These are phyloP conservation scores for Isoetes engelmannii DNA, from an alignment of 83 land plant genomes.

Conservation along the genomic window DNA sequence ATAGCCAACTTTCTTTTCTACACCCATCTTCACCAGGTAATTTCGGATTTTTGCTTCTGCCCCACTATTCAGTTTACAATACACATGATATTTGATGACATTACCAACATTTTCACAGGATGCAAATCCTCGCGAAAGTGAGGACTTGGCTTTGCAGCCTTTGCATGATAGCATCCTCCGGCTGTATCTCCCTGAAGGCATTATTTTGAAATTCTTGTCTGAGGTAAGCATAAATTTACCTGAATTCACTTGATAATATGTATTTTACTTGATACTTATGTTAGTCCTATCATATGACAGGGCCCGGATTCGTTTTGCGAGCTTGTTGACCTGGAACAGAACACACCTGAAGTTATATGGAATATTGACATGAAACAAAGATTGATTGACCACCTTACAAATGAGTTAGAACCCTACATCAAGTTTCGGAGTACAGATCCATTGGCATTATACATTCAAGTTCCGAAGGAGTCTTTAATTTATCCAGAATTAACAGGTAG, in stretches of 20 bases:
- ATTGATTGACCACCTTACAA: constrained; percentile 32
- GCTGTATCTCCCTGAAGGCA: constrained; percentile 41
- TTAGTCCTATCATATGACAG: constrained; percentile 7
- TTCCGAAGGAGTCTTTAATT: constrained; percentile 29
- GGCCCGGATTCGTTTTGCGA: constrained; percentile 30
- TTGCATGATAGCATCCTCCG: constrained; percentile 40
- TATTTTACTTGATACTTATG: neutral
- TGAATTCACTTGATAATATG: neutral
- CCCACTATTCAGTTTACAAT: constrained; percentile 14
- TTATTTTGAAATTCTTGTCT: constrained; percentile 42
- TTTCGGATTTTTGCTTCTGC: neutral
- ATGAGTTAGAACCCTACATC: constrained; percentile 39
- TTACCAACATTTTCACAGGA: constrained; percentile 25
- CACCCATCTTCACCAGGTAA: constrained; percentile 40
- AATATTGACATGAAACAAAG: constrained; percentile 32
- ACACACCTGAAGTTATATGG: constrained; percentile 46
- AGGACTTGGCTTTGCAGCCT: neutral
- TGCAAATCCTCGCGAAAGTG: neutral
- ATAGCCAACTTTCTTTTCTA: constrained; percentile 39
- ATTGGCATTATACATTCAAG: constrained; percentile 43
- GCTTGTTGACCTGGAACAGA: constrained; percentile 31
- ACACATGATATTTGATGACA: constrained; percentile 5
- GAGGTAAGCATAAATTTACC: constrained; percentile 26
- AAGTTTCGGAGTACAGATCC: constrained; percentile 40
- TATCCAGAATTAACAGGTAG: constrained; percentile 46